Conservation (phyloP, 2,329 filamentous ascomycete genomes). For the Aspergillus terreus region DNA sequence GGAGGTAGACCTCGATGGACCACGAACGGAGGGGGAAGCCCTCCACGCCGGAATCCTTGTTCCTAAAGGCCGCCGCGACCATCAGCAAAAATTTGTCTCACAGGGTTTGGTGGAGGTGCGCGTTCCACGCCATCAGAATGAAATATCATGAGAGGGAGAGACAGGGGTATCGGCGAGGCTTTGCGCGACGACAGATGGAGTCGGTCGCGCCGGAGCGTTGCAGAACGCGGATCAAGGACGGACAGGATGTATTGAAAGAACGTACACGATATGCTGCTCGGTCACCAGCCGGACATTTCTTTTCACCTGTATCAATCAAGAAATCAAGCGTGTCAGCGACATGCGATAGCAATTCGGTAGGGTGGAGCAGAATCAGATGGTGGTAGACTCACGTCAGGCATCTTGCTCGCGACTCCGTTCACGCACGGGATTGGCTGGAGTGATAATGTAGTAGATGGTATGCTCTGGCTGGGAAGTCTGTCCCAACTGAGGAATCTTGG, state of each 20-base stretch:
- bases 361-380: background rate
- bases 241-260: slow-evolving; percentile 20
- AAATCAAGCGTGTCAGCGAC: slow-evolving; percentile 16
- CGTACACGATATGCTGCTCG: slow-evolving; percentile 83
- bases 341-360: slow-evolving; percentile 12
- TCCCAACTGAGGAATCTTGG: background rate
- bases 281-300: slow-evolving; percentile 90
- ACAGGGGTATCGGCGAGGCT: background rate
- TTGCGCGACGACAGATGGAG: background rate
- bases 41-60: slow-evolving; percentile 75
- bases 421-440: slow-evolving; percentile 3
- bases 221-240: background rate
- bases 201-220: background rate
- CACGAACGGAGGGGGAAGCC: slow-evolving; percentile 91
- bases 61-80: slow-evolving; percentile 46
- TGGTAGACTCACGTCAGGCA: slow-evolving; percentile 32
- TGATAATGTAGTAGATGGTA: background rate
- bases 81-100: slow-evolving; percentile 4
- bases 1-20: slow-evolving; percentile 78
- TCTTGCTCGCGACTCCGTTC: slow-evolving; percentile 16
- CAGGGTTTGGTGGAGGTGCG: background rate
- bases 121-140: background rate
- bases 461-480: background rate
- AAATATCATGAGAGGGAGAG: background rate
- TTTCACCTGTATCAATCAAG: slow-evolving; percentile 56